Base-by-base conservation (phyloP, 352 stramenopile species). In the Globisporangium acanthophoron region DNA sequence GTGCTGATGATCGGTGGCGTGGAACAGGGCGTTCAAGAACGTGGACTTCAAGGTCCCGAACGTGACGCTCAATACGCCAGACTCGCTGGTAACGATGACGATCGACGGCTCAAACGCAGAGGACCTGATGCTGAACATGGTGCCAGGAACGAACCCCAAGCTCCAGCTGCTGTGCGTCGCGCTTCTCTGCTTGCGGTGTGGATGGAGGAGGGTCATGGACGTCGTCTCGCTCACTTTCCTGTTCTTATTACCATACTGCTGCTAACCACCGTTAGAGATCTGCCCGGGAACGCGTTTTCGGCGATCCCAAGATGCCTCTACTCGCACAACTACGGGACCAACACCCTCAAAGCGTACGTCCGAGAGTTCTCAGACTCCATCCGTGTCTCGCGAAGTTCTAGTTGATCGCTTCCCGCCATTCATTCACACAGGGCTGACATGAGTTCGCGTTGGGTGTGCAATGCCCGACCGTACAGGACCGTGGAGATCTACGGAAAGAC, bases 231-330 rank as follows among this genome's bases (percentile, higher is more conserved):
- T 47, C 12, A 40, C 15, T 35, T 18, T 24, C 21, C 13, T 45
- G 9, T 24, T 21, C 33, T 15, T 9, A 5, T 48, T 24, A 16
- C 43, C 2, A 12, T 29, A 1, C 18, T 21, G 35, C 20, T 56
- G 24, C 1, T 35, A 8, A 12, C 5, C 11, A 3, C 27, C 44
- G 29, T 5, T 46, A 81, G 73, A 33, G 53, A 69, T 6, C 58
- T 81, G 7, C 0, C 6, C 3, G 20, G 43, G 16, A 75, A 56
- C 5, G 16, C 31, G 1, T 78, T 81, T 41, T 15, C 27, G 5
- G 20, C 51, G 27, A 33, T 81, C 6, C 73, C 73, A 3, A 62
- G 16, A 11, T 51, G 69, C 8, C 58, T 82, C 24, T 82, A 74
- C 47, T 52, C 76, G 24, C 60, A 58, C 8, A 29, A 55, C n/a